Percentiles rank a stretch among this genome's conserved stretches.
phyloP scores from a whole-genome alignment of 768 basidiomycete genomes.

The Kwoniella sp. region DNA sequence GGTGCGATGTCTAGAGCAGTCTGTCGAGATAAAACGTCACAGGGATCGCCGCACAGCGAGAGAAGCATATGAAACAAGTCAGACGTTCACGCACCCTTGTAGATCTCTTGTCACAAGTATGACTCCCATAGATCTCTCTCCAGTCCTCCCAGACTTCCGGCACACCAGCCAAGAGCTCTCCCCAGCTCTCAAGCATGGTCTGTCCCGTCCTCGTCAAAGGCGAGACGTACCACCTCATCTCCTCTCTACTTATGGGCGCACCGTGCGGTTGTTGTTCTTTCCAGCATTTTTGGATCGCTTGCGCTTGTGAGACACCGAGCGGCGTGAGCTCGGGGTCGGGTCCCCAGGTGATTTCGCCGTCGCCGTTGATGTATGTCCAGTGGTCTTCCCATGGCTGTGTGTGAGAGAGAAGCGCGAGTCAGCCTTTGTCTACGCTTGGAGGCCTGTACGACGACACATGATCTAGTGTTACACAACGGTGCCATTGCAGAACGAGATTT shows the following conservation, averaged over 20 bases:
- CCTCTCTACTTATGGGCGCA: constrained; percentile 36
- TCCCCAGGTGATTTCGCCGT: constrained; percentile 53
- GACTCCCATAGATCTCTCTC: constrained; percentile 54
- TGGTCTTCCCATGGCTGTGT: constrained; percentile 53
- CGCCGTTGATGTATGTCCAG: constrained; percentile 42
- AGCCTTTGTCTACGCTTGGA: too few species aligned
- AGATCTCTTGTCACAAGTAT: constrained; percentile 54
- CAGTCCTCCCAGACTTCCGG: constrained; percentile 52
- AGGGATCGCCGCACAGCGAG: neutral
- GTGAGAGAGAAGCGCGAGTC: neutral
- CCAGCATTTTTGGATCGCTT: constrained; percentile 42
- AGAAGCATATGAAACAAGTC: neutral
- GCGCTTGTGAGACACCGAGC: constrained; percentile 47
- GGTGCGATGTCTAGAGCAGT: too few species aligned
- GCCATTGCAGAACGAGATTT: neutral
- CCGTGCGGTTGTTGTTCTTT: constrained; percentile 29
- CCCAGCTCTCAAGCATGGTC: constrained; percentile 51
- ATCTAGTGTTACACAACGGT: too few species aligned
- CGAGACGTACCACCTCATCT: constrained; percentile 46
- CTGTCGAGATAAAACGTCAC: too few species aligned
- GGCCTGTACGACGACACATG: too few species aligned
- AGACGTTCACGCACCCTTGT: constrained; percentile 35
- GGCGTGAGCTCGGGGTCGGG: constrained; percentile 54
- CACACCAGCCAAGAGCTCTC: constrained; percentile 42
- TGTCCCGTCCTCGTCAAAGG: constrained; percentile 52